Evolutionary conservation across 805 yeast species (phyloP).

Genomic region (Metschnikowia cerradonensis): DNA sequence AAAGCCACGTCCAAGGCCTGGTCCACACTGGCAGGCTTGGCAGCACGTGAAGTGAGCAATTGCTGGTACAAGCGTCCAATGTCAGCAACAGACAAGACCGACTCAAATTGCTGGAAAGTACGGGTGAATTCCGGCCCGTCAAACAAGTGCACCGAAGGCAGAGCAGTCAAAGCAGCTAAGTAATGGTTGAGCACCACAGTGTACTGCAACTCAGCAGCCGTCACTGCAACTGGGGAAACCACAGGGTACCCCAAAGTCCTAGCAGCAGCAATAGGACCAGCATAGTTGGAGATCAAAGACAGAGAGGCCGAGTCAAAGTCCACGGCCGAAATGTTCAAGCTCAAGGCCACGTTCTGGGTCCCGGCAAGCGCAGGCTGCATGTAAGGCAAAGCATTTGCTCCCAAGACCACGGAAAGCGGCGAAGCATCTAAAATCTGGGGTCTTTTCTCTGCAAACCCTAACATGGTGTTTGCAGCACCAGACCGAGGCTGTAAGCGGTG

Average conservation of each 20-base stretch:
- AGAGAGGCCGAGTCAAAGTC: conserved; percentile 57
- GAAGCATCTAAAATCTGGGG: conserved; percentile 15
- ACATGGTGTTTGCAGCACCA: conserved; percentile 77
- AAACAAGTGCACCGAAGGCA: conserved; percentile 67
- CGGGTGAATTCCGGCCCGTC: conserved; percentile 72
- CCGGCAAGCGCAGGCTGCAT: conserved; percentile 58
- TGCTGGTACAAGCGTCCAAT: conserved; percentile 37
- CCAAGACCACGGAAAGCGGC: conserved; percentile 49
- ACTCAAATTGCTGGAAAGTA: conserved; percentile 44
- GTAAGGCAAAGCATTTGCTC: conserved; percentile 63
- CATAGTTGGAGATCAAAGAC: conserved; percentile 59
- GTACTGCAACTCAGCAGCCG: conserved; percentile 59
- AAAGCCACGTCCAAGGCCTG: conserved; percentile 47
- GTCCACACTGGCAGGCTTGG: conserved; percentile 22
- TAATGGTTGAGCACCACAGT: conserved; percentile 61
- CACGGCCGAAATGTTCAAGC: conserved; percentile 72
- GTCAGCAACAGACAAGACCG: conserved; percentile 41
- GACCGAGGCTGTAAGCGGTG: conserved; percentile 66
- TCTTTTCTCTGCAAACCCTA: conserved; percentile 53
- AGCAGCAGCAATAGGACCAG: conserved; percentile 58
- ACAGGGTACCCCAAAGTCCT: conserved; percentile 62
- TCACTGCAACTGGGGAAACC: conserved; percentile 55
- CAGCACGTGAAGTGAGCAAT: conserved; percentile 27
- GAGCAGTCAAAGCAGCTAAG: conserved; percentile 45
- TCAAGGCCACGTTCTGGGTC: conserved; percentile 46